phyloP scores from a whole-genome alignment of 208 protist genomes.

The Trypanosoma conorhini region DNA sequence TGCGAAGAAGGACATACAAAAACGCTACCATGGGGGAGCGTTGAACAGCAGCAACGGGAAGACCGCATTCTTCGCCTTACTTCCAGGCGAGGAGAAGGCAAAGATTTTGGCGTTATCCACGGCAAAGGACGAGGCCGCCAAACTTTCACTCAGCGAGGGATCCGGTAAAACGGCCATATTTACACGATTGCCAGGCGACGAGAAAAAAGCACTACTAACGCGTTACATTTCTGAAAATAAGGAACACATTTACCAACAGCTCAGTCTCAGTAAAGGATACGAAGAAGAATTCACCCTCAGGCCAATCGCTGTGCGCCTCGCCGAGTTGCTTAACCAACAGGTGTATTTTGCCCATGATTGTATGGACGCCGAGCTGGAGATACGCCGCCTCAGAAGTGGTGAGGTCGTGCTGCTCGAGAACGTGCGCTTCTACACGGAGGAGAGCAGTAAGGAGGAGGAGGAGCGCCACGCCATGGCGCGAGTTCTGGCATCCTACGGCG shows the following conservation, averaged over 20 bases:
- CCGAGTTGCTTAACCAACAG: constrained; percentile 87
- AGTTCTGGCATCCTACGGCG: constrained; percentile 93
- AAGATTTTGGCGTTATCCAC: constrained; percentile 59
- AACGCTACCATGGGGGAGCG: constrained; percentile 26
- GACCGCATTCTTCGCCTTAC: constrained; percentile 67
- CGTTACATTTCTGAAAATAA: constrained; percentile 66
- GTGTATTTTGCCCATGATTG: constrained; percentile 85
- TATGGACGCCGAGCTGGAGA: constrained; percentile 62
- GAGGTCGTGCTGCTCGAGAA: constrained; percentile 99
- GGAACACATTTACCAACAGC: constrained; percentile 53
- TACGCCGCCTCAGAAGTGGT: constrained; percentile 61
- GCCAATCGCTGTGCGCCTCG: constrained; percentile 92
- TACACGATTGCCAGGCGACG: constrained; percentile 56
- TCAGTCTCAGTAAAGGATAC: constrained; percentile 48
- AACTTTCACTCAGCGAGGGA: constrained; percentile 34
- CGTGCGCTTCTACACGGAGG: constrained; percentile 98
- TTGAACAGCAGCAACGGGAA: constrained; percentile 62
- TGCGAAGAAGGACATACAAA: constrained; percentile 34
- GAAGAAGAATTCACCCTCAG: constrained; percentile 91
- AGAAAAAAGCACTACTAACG: constrained; percentile 61
- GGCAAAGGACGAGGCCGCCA: constrained; percentile 40
- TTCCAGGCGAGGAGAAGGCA: constrained; percentile 66
- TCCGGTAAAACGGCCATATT: constrained; percentile 70
- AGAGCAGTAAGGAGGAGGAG: constrained; percentile 90
- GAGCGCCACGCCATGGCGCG: constrained; percentile 82